Base-by-base conservation (phyloP, 176 grass and related monocot species). In the Zea luxurians region DNA sequence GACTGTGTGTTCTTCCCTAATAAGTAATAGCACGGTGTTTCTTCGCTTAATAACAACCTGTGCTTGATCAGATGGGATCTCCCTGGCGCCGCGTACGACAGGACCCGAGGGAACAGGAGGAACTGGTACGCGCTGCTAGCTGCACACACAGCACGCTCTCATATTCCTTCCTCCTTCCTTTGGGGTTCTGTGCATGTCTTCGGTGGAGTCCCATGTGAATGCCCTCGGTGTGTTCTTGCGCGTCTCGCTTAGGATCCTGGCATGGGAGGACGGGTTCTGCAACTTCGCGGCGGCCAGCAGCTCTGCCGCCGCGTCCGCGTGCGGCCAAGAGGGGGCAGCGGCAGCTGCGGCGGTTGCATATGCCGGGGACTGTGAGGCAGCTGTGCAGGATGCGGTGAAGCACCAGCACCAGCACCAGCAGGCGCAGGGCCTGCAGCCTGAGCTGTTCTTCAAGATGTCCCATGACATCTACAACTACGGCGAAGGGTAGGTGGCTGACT, bases 381-480 rank as follows among this genome's bases (percentile, higher is more conserved):
- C 83, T 12, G 75, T 38, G 61, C 34, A 58, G 48, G 66, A 86
- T 36, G 70, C 7, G 60, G 66, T 1, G 36, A 83, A 66, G 88
- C 47, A 13, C 64, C 41, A 68, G 20, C 47, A 13, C 64, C 41
- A 68, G 20, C 20, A 27, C 38, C 73, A 61, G 54, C 73, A 16
- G 40, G 13, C 46, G 75, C 21, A 15, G 86, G 83, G 86, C 45
- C 92, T 99, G 55, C 92, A 95, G 73, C 96, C 96, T 5, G 96
- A 95, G 83, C 96, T 99, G 38, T 99, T 99, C 87, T 95, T 99
- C 90, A 99, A 99, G 76, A 95, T 99, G 96, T 99, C 96, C 4
- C 90, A 99, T 61, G 96, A 99, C 83, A 93, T 99, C 81, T 99
- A 99, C 90, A 99, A 99, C 92, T 96, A 95, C 49, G 96, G 96